These are phyloP conservation scores for Pseudogymnoascus sp. DNA, from an alignment of 2,329 filamentous ascomycete species.

Conservation along the genomic window DNA sequence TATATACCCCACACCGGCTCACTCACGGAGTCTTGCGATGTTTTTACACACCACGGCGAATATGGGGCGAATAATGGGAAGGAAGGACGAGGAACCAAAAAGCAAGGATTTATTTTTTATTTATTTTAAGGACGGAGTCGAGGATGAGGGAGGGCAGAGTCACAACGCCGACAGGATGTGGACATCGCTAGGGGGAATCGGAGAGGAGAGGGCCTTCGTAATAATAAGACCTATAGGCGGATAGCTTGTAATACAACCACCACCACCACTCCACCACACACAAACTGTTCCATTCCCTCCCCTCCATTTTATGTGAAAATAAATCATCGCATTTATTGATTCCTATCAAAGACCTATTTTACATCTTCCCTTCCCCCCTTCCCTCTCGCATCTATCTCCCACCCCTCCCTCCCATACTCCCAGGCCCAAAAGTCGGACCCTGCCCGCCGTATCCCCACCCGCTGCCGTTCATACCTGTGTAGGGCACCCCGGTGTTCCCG, in stretches of 20 bases:
- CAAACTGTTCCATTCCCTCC: not conserved
- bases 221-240: not conserved
- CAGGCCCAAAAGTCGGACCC: not conserved
- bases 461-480: not conserved
- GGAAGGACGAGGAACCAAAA: not conserved
- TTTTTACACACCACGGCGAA: not conserved
- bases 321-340: not conserved
- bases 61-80: not conserved
- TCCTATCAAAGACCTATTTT: not conserved
- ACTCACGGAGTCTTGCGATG: not conserved
- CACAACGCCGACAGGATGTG: not conserved
- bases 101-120: not conserved
- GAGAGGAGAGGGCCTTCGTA: not conserved
- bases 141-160: not conserved
- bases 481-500: not conserved
- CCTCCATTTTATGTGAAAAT: too few relatives aligned
- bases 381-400: too few relatives aligned
- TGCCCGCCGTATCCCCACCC: not conserved
- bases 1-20: constrained; percentile 1
- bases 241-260: constrained; percentile 5
- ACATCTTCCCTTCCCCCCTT: not conserved
- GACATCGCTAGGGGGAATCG: not conserved
- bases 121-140: not conserved
- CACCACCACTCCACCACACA: not conserved
- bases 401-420: not conserved